These are phyloP conservation scores for Paecilomyces variotii DNA, from an alignment of 2,329 filamentous ascomycete genomes.

Conservation along the genomic window DNA sequence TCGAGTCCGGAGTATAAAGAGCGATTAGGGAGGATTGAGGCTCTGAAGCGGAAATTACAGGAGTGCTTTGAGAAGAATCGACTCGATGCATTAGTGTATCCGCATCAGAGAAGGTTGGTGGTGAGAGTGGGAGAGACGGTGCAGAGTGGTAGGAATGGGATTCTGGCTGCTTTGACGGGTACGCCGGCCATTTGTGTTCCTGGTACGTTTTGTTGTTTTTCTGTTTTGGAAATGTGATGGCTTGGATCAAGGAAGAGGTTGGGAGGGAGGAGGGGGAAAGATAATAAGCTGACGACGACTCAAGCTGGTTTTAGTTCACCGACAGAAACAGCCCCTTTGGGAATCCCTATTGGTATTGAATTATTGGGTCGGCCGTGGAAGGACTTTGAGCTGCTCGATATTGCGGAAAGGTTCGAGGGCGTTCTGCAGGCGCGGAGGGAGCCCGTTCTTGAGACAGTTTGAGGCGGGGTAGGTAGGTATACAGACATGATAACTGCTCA, in stretches of 20 bases:
- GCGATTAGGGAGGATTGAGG: slow-evolving; percentile 42
- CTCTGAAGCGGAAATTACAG: slow-evolving; percentile 45
- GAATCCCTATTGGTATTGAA: slow-evolving; percentile 59
- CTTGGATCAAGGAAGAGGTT: background rate
- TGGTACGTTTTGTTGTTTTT: slow-evolving; percentile 10
- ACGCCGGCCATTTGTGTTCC: slow-evolving; percentile 43
- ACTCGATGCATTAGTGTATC: slow-evolving; percentile 55
- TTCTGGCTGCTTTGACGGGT: slow-evolving; percentile 48
- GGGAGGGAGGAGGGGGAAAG: background rate
- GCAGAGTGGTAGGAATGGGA: slow-evolving; percentile 54
- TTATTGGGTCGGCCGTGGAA: slow-evolving; percentile 51
- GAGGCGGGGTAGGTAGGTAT: background rate
- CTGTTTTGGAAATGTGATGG: background rate
- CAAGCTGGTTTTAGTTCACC: slow-evolving; percentile 42
- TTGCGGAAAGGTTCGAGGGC: slow-evolving; percentile 46
- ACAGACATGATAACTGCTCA: background rate
- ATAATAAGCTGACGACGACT: background rate
- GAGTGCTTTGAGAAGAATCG: slow-evolving; percentile 41
- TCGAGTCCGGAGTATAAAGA: slow-evolving; percentile 42
- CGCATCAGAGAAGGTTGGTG: slow-evolving; percentile 57
- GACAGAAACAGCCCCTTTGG: slow-evolving; percentile 43
- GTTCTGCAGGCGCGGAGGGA: slow-evolving; percentile 39
- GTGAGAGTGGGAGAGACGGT: slow-evolving; percentile 49
- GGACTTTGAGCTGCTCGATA: slow-evolving; percentile 46
- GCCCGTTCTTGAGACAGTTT: slow-evolving; percentile 30